Evolutionary conservation across 148 eudicot species (phyloP).

Genomic region (Polygonum maritimum): DNA sequence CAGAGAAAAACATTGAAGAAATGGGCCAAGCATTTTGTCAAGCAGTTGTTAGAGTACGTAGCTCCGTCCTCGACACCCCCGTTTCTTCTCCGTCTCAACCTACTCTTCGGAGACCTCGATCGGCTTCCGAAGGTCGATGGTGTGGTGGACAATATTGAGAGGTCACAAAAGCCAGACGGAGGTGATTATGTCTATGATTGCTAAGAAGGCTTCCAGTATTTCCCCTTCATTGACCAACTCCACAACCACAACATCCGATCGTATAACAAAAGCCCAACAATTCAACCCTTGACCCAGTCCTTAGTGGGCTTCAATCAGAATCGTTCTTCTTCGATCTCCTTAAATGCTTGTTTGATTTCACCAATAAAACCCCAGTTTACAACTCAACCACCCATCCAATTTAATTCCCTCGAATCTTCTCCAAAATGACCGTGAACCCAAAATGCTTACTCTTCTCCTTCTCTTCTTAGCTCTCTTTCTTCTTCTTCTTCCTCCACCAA

Average conservation of each 20-base stretch:
- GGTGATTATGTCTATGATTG: not conserved
- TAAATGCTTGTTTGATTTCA: too few species aligned
- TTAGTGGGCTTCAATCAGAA: too few species aligned
- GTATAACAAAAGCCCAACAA: too few species aligned
- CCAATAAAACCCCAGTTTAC: not conserved
- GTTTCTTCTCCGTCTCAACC: slow-evolving; percentile 27
- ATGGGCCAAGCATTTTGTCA: slow-evolving; percentile 99
- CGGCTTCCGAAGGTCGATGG: slow-evolving; percentile 5
- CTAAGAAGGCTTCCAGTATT: too few species aligned
- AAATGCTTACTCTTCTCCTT: not conserved
- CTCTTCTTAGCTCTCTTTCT: slow-evolving; percentile 13
- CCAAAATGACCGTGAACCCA: not conserved
- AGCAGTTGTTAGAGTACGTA: slow-evolving; percentile 68
- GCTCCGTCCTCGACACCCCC: slow-evolving; percentile 29
- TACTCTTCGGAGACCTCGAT: slow-evolving; percentile 14
- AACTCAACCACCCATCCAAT: not conserved
- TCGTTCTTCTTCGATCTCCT: too few species aligned
- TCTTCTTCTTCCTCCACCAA: slow-evolving; percentile 15
- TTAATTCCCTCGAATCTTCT: too few species aligned
- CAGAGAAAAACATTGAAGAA: not conserved
- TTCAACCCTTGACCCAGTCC: too few species aligned
- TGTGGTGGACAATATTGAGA: slow-evolving; percentile 12
- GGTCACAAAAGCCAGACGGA: not conserved
- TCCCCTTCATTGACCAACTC: too few species aligned
- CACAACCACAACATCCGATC: too few species aligned